Percentiles rank a stretch among this genome's conserved stretches.
Conservation (phyloP, 441 rosid genomes). For the Euphorbia schlechtendalii region DNA sequence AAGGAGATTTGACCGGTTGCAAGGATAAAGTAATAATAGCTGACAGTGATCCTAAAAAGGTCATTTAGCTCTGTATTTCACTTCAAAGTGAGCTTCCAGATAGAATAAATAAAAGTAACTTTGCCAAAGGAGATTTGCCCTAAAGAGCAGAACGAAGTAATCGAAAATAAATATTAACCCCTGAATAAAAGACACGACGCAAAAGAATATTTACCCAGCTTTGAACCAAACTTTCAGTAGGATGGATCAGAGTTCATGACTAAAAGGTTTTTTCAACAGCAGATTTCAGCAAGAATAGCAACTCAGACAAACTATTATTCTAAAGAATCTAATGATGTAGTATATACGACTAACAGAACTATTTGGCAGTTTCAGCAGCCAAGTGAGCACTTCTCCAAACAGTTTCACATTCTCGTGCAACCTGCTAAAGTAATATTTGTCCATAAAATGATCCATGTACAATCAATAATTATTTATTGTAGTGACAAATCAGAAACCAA, state of each 20-base stretch:
- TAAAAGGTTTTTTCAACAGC: conserved; percentile 19
- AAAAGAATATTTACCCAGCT: conserved; percentile 44
- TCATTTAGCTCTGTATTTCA: too few relatives aligned
- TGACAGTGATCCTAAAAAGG: too few relatives aligned
- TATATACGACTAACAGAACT: conserved; percentile 10
- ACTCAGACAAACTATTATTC: conserved; percentile 21
- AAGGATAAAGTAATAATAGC: too few relatives aligned
- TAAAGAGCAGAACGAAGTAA: conserved; percentile 22
- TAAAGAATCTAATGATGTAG: conserved; percentile 8
- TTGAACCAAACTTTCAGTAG: conserved; percentile 18
- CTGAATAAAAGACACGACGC: conserved; percentile 21
- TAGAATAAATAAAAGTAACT: conserved; percentile 21
- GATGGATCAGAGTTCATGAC: conserved; percentile 15
- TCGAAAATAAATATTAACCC: not conserved
- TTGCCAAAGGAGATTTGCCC: conserved; percentile 73
- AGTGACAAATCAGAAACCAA: not conserved
- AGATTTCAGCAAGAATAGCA: conserved; percentile 15
- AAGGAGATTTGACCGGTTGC: conserved; percentile 38
- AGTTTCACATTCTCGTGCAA: conserved; percentile 26
- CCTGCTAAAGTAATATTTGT: conserved; percentile 32
- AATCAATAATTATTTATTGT: not conserved
- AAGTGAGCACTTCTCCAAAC: conserved; percentile 27
- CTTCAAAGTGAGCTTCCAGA: too few relatives aligned
- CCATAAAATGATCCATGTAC: not conserved
- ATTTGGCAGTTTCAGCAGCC: conserved; percentile 14